Percentiles rank a stretch among this genome's conserved stretches.
Conservation (phyloP, 78 protist species). For the Dictyostelium discoideum region DNA sequence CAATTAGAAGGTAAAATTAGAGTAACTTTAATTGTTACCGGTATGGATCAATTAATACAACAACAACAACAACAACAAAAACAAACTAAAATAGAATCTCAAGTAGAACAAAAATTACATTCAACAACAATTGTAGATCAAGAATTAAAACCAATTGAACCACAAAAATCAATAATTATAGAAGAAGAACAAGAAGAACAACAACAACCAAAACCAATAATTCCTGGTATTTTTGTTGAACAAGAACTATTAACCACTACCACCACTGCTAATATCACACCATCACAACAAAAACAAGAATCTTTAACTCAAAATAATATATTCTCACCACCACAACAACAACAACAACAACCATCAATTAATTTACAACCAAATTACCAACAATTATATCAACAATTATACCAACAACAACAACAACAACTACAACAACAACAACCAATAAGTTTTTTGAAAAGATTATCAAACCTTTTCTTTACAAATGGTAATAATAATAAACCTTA, state of each 20-base stretch:
- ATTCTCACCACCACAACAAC: neutral
- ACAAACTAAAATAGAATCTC: neutral
- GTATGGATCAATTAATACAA: slow-evolving; percentile 30
- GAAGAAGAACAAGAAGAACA: neutral
- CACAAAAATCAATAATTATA: slow-evolving; percentile 9
- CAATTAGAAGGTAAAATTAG: slow-evolving; percentile 60
- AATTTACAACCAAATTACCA: slow-evolving; percentile 2
- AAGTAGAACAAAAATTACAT: neutral
- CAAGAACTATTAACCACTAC: neutral
- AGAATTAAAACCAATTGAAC: slow-evolving; percentile 20
- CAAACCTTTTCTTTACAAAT: neutral
- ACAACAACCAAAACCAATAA: neutral
- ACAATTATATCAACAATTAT: slow-evolving; percentile 14
- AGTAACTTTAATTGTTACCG: slow-evolving; percentile 85
- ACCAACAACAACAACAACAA: neutral
- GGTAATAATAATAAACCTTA: neutral
- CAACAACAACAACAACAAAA: neutral
- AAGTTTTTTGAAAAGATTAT: neutral
- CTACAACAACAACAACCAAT: neutral
- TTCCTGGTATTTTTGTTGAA: neutral
- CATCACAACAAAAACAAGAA: neutral
- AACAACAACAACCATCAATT: neutral
- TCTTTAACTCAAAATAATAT: neutral
- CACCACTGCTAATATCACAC: neutral
- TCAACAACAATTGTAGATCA: neutral